Conservation (phyloP, 2,329 filamentous ascomycete species). For the Corinectria fuckeliana region DNA sequence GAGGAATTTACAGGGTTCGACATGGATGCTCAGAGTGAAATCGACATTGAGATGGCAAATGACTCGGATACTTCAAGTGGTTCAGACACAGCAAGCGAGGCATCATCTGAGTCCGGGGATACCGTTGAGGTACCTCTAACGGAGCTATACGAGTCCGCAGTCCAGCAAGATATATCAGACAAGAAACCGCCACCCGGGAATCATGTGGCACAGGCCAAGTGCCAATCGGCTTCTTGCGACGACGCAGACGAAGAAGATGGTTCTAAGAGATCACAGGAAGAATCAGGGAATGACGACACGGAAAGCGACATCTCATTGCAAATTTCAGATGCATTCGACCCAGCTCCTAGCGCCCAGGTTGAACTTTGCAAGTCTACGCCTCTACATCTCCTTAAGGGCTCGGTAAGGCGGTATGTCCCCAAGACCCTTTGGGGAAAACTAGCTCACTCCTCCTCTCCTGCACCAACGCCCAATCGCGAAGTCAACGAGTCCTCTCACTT, state of each 20-base stretch:
- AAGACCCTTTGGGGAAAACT: constrained; percentile 34
- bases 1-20: constrained; percentile 18
- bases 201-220: not conserved
- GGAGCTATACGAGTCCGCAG: not conserved
- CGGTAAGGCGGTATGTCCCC: constrained; percentile 34
- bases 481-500: not conserved
- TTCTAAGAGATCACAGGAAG: not conserved
- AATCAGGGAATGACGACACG: not conserved
- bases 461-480: not conserved
- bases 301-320: not conserved
- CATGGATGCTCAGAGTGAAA: not conserved
- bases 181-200: not conserved
- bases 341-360: no score
- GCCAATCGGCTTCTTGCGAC: not conserved
- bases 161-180: not conserved
- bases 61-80: constrained; percentile 1
- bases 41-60: not conserved
- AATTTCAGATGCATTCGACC: not conserved
- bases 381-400: constrained; percentile 27
- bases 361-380: not conserved
- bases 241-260: not conserved
- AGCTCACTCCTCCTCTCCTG: constrained; percentile 15
- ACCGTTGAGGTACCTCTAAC: not conserved
- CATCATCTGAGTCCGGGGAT: not conserved
- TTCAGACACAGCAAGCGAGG: not conserved